Percentiles rank a stretch among this genome's conserved stretches.
Evolutionary conservation across 2,329 filamentous ascomycete species (phyloP).

Genomic region (Diplocarpon rosae): DNA sequence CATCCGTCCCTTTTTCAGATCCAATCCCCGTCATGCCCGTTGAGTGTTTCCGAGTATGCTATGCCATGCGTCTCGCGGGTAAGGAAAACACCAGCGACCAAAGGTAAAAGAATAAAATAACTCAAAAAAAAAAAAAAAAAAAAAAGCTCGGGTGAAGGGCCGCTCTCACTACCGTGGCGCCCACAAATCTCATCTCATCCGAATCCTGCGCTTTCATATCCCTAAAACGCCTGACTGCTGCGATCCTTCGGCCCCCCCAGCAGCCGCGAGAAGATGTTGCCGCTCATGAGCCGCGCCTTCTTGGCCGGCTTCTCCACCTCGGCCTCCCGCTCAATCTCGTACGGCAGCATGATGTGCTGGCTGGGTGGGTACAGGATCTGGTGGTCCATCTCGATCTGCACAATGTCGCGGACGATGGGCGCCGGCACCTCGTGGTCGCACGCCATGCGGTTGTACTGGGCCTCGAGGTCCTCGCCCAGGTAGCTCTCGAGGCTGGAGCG

Average conservation of each 20-base stretch:
- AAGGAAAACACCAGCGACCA: too few relatives aligned
- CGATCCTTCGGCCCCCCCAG: background rate
- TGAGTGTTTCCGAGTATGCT: too few relatives aligned
- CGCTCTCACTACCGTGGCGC: too few relatives aligned
- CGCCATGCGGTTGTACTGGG: conserved; percentile 9
- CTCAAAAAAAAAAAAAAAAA: too few relatives aligned
- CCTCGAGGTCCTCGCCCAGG: conserved; percentile 12
- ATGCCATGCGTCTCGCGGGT: too few relatives aligned
- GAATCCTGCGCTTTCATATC: background rate
- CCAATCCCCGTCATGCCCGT: too few relatives aligned
- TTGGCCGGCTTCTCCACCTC: conserved; percentile 18
- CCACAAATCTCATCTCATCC: background rate
- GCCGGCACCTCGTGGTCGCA: background rate
- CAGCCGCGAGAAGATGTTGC: conserved; percentile 4
- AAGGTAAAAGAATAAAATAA: too few relatives aligned
- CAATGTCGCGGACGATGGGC: conserved; percentile 17
- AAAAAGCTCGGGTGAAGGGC: too few relatives aligned
- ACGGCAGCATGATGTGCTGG: conserved; percentile 22
- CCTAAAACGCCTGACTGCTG: background rate
- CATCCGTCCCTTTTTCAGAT: too few relatives aligned
- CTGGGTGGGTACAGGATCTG: conserved; percentile 11
- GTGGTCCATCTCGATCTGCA: conserved; percentile 18
- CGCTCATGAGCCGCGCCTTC: conserved; percentile 21
- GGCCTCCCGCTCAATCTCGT: conserved; percentile 24
- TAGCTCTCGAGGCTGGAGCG: conserved; percentile 27